A percentile compares a stretch with the other conserved stretches of the same genome.
These are phyloP conservation scores for Saprolegnia parasitica DNA, from an alignment of 352 stramenopile genomes.

Conservation along the genomic window DNA sequence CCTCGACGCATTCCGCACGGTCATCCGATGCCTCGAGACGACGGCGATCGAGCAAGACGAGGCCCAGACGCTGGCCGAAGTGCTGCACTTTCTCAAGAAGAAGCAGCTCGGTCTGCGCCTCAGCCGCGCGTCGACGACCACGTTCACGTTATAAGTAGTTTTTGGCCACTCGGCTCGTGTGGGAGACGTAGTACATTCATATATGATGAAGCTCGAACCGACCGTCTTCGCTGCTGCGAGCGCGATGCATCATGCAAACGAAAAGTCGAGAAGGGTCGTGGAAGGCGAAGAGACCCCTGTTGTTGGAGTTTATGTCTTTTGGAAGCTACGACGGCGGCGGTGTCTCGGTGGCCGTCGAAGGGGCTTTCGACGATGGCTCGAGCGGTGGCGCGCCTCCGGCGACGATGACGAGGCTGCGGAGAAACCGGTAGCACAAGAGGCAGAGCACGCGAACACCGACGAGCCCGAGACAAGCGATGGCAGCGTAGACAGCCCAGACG, in stretches of 20 bases:
- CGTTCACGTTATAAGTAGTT: slow-evolving; percentile 66
- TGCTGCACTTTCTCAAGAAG: slow-evolving; percentile 86
- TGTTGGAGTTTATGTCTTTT: too few relatives aligned
- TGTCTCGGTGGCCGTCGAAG: too few relatives aligned
- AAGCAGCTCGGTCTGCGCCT: slow-evolving; percentile 84
- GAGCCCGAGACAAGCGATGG: slow-evolving; percentile 60
- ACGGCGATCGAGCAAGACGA: slow-evolving; percentile 34
- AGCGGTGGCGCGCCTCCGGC: too few relatives aligned
- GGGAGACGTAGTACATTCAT: too few relatives aligned
- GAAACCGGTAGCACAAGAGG: slow-evolving; percentile 46
- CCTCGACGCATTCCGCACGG: slow-evolving; percentile 79
- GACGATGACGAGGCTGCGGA: background rate
- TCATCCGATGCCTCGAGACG: slow-evolving; percentile 79
- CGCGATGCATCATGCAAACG: too few relatives aligned
- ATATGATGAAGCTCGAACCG: too few relatives aligned
- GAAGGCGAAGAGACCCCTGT: background rate
- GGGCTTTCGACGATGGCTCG: too few relatives aligned
- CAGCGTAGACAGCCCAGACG: slow-evolving; percentile 71
- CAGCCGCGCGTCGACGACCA: slow-evolving; percentile 77
- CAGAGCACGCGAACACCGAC: slow-evolving; percentile 59
- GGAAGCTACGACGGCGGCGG: too few relatives aligned
- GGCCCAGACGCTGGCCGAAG: slow-evolving; percentile 57
- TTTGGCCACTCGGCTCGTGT: too few relatives aligned
- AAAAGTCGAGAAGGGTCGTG: background rate
- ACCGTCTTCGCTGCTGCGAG: too few relatives aligned